phyloP scores from a whole-genome alignment of 2,329 filamentous ascomycete species.

The Cladosporium sp. region DNA sequence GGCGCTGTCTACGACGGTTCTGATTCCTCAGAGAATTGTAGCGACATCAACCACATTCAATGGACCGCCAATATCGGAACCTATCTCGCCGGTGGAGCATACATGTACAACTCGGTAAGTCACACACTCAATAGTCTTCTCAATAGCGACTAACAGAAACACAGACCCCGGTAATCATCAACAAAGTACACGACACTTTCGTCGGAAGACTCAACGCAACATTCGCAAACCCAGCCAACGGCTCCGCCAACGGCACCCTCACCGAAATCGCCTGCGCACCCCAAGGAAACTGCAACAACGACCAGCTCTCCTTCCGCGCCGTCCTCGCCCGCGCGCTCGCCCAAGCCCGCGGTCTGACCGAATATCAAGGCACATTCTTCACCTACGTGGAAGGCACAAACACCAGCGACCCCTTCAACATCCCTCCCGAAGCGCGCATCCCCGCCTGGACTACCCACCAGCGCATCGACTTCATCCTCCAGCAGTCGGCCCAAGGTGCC shows the following conservation, averaged over 20 bases:
- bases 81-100: constrained; percentile 60
- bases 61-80: constrained; percentile 65
- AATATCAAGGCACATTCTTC: background rate
- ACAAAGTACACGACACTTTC: background rate
- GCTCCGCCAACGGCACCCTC: constrained; percentile 50
- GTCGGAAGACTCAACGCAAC: constrained; percentile 11
- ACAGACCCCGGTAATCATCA: background rate
- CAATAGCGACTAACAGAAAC: background rate
- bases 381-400: constrained; percentile 20
- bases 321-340: constrained; percentile 48
- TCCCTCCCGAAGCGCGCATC: constrained; percentile 21
- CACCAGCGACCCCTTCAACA: constrained; percentile 36
- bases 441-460: constrained; percentile 3
- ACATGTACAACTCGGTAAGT: constrained; percentile 52
- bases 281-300: constrained; percentile 56
- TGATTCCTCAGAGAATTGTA: constrained; percentile 51
- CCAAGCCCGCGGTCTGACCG: constrained; percentile 25
- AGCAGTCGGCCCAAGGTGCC: constrained; percentile 48
- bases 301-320: constrained; percentile 70
- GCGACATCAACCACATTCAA: constrained; percentile 42
- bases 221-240: constrained; percentile 49
- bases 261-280: constrained; percentile 65
- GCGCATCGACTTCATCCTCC: constrained; percentile 17
- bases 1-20: constrained; percentile 56
- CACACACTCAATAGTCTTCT: background rate